Conservation (phyloP, 345 rosid genomes). For the Salix caprea region DNA sequence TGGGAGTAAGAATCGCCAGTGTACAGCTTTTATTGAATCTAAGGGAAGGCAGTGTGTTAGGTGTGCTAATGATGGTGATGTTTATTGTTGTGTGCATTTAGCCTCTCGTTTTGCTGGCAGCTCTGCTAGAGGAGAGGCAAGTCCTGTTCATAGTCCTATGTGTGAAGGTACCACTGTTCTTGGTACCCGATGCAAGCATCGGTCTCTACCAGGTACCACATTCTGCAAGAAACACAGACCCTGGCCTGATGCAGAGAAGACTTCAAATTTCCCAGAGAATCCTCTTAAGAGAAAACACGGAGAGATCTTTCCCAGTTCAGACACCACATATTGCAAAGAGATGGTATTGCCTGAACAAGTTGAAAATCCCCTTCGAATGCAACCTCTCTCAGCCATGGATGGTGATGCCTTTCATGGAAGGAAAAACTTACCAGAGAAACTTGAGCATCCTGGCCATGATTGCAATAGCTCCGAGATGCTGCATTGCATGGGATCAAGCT, state of each 20-base stretch:
- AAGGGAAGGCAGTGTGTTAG: slow-evolving; percentile 97
- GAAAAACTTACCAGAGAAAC: slow-evolving; percentile 40
- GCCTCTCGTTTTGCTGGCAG: slow-evolving; percentile 84
- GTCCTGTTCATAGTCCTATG: slow-evolving; percentile 57
- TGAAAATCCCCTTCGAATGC: slow-evolving; percentile 41
- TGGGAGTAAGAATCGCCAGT: slow-evolving; percentile 73
- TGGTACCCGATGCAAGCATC: slow-evolving; percentile 92
- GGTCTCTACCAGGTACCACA: slow-evolving; percentile 71
- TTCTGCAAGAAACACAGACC: slow-evolving; percentile 93
- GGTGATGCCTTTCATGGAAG: slow-evolving; percentile 32
- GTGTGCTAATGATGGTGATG: slow-evolving; percentile 97
- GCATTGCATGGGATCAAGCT: slow-evolving; percentile 62
- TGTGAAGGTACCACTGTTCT: slow-evolving; percentile 95
- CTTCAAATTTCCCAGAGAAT: slow-evolving; percentile 27
- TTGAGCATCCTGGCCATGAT: slow-evolving; percentile 42
- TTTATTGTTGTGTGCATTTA: slow-evolving; percentile 95
- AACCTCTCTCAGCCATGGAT: slow-evolving; percentile 38
- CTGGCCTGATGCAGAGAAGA: slow-evolving; percentile 31
- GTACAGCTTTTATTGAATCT: slow-evolving; percentile 83
- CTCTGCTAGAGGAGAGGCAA: slow-evolving; percentile 47
- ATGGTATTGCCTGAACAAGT: slow-evolving; percentile 42
- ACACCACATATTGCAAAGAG: slow-evolving; percentile 42
- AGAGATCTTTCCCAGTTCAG: slow-evolving; percentile 39
- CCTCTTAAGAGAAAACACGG: slow-evolving; percentile 51
- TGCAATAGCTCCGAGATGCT: slow-evolving; percentile 25